These are phyloP conservation scores for Chalciporus piperatus DNA, from an alignment of 768 basidiomycete species.

Conservation along the genomic window DNA sequence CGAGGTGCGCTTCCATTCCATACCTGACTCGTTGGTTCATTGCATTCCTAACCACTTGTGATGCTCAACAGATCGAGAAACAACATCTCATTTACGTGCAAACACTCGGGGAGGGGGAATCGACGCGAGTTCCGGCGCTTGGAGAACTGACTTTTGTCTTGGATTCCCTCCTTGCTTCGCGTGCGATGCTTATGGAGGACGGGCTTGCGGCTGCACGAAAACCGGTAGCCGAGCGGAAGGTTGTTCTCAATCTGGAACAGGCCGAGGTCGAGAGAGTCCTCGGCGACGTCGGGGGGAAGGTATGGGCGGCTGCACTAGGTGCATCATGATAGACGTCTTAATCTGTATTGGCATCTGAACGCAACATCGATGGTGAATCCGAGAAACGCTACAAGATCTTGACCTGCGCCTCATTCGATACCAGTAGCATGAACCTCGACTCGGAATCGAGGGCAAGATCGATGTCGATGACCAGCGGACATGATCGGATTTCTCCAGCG, in stretches of 20 bases:
- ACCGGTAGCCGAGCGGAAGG: constrained; percentile 59
- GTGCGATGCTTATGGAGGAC: constrained; percentile 73
- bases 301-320: constrained; percentile 56
- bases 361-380: background rate
- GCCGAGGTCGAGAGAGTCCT: constrained; percentile 83
- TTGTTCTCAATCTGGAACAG: constrained; percentile 82
- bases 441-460: no score
- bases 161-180: constrained; percentile 73
- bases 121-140: constrained; percentile 52
- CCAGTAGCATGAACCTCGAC: no score
- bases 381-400: no score
- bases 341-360: constrained; percentile 1
- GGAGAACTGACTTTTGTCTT: constrained; percentile 69
- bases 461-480: no score
- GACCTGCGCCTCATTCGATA: no score
- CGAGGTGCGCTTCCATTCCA: constrained; percentile 49
- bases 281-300: constrained; percentile 69
- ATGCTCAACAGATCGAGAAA: constrained; percentile 52
- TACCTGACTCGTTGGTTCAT: background rate
- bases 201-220: constrained; percentile 54
- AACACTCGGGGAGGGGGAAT: constrained; percentile 58
- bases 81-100: constrained; percentile 74
- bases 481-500: no score
- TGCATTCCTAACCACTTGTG: constrained; percentile 1
- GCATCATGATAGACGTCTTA: background rate